phyloP scores from a whole-genome alignment of 2,329 filamentous ascomycete genomes.

The Fusarium sp. region DNA sequence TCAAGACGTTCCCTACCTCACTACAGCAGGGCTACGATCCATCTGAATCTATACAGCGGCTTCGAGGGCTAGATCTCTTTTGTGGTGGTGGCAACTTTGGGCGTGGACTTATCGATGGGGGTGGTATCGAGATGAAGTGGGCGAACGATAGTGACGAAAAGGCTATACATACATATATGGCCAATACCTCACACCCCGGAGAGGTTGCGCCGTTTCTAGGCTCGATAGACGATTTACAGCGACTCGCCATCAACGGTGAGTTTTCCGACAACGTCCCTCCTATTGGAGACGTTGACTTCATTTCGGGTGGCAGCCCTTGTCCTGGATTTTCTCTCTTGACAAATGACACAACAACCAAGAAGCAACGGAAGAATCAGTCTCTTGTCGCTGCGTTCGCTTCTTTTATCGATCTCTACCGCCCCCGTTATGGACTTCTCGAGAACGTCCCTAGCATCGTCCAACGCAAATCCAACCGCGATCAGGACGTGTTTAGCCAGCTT shows the following conservation, averaged over 20 bases:
- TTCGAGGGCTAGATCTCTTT: slow-evolving; percentile 78
- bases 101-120: slow-evolving; percentile 79
- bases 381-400: slow-evolving; percentile 82
- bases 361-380: slow-evolving; percentile 77
- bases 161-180: slow-evolving; percentile 80
- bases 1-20: slow-evolving; percentile 51
- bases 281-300: slow-evolving; percentile 74
- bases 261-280: slow-evolving; percentile 63
- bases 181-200: slow-evolving; percentile 65
- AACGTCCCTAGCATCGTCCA: slow-evolving; percentile 78
- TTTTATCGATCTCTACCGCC: slow-evolving; percentile 79
- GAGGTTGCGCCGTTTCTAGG: slow-evolving; percentile 71
- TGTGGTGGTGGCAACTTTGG: slow-evolving; percentile 84
- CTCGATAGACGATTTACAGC: slow-evolving; percentile 78
- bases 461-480: slow-evolving; percentile 57
- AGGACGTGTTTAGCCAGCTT: slow-evolving; percentile 80
- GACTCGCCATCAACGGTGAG: slow-evolving; percentile 64
- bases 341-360: slow-evolving; percentile 62
- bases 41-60: slow-evolving; percentile 48
- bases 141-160: slow-evolving; percentile 74
- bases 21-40: slow-evolving; percentile 71
- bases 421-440: slow-evolving; percentile 80
- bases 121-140: slow-evolving; percentile 73
- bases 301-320: slow-evolving; percentile 81
- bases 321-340: slow-evolving; percentile 80